phyloP scores from a whole-genome alignment of 129 eudicot species.

The Chrysanthemum makinoi region DNA sequence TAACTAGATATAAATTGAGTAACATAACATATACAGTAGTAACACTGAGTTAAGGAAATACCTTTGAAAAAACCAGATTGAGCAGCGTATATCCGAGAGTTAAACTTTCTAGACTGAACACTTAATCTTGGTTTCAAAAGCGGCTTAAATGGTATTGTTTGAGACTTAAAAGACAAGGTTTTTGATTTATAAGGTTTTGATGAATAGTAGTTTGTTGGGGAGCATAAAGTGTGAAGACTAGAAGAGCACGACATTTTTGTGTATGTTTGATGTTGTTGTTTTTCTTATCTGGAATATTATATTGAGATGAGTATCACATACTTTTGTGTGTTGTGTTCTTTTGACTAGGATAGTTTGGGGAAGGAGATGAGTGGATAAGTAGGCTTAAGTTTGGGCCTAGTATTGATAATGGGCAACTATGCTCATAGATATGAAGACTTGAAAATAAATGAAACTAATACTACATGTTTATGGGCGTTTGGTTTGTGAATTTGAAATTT shows the following conservation, averaged over 20 bases:
- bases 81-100: conserved; percentile 43
- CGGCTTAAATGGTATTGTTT: conserved; percentile 32
- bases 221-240: conserved; percentile 18
- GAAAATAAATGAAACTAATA: too few relatives aligned
- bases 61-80: conserved; percentile 70
- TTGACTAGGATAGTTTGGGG: neutral
- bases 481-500: too few relatives aligned
- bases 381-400: conserved; percentile 4
- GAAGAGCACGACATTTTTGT: conserved; percentile 29
- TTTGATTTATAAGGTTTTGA: conserved; percentile 35
- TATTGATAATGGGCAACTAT: too few relatives aligned
- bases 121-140: conserved; percentile 29
- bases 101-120: conserved; percentile 29
- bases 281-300: conserved; percentile 9
- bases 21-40: neutral
- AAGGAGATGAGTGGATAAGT: neutral
- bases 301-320: neutral
- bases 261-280: neutral
- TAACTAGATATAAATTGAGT: too few relatives aligned
- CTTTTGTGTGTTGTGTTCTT: neutral
- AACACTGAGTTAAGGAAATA: conserved; percentile 18
- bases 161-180: conserved; percentile 33
- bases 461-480: too few relatives aligned
- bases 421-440: too few relatives aligned
- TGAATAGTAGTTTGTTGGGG: conserved; percentile 4